These are phyloP conservation scores for Metarhizium guizhouense DNA, from an alignment of 2,329 filamentous ascomycete genomes.

Conservation along the genomic window DNA sequence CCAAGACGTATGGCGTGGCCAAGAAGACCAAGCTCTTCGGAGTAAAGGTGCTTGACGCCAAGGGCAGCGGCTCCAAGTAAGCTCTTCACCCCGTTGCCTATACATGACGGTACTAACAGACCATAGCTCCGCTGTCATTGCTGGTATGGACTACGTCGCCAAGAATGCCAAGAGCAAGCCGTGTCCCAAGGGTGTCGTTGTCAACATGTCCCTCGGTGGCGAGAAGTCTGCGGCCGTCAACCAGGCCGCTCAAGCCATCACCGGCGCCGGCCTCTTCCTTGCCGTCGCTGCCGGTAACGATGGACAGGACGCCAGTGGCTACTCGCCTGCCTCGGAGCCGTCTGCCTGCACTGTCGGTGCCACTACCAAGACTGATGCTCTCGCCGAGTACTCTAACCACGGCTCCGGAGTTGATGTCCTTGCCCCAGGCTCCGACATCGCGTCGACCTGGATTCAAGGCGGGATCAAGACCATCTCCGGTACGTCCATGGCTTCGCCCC, in stretches of 20 bases:
- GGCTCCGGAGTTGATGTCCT: conserved; percentile 38
- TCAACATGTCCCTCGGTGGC: conserved; percentile 49
- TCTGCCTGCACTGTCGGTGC: conserved; percentile 42
- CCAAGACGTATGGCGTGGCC: conserved; percentile 33
- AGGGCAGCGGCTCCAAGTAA: conserved; percentile 27
- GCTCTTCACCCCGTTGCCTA: conserved; percentile 5
- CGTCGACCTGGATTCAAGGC: conserved; percentile 34
- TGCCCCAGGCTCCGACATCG: conserved; percentile 36
- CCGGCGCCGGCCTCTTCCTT: conserved; percentile 36
- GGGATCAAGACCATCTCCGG: conserved; percentile 30
- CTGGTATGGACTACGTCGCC: conserved; percentile 34
- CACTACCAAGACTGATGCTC: conserved; percentile 24
- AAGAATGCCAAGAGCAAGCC: conserved; percentile 22
- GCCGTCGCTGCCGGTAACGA: conserved; percentile 48
- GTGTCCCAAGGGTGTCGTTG: conserved; percentile 35
- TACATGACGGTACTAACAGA: neutral
- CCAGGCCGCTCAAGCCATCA: conserved; percentile 33
- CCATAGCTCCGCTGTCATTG: conserved; percentile 29
- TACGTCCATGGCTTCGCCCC: conserved; percentile 32
- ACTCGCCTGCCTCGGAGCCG: conserved; percentile 34
- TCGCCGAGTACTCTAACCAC: conserved; percentile 41
- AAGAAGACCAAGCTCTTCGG: conserved; percentile 33
- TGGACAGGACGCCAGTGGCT: conserved; percentile 30
- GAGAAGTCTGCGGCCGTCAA: conserved; percentile 34
- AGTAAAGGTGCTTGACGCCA: conserved; percentile 35